phyloP scores from a whole-genome alignment of 2,329 filamentous ascomycete genomes.

The Amylocarpus encephaloides region DNA sequence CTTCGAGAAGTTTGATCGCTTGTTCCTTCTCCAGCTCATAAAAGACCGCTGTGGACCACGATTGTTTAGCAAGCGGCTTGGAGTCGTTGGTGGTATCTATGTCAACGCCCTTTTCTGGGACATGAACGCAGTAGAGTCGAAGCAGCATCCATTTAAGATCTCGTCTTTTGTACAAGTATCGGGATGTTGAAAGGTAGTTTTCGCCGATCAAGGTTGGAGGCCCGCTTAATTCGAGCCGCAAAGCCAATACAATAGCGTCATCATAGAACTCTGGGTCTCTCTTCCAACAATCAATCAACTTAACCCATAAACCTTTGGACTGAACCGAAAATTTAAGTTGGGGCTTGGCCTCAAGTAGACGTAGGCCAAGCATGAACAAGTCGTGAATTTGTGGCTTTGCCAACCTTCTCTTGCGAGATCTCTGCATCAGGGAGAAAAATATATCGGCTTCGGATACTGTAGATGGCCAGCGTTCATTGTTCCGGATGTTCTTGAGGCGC shows the following conservation, averaged over 20 bases:
- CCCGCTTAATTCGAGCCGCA: conserved; percentile 1
- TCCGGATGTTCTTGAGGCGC: conserved; percentile 4
- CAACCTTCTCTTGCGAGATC: conserved; percentile 5
- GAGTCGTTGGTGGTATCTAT: conserved; percentile 10
- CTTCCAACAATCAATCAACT: conserved; percentile 8
- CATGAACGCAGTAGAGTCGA: conserved; percentile 12
- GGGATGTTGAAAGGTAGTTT: conserved; percentile 3
- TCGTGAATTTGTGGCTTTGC: conserved; percentile 4
- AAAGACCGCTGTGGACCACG: conserved; percentile 13
- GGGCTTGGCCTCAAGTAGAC: conserved; percentile 9
- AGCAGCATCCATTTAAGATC: conserved; percentile 12
- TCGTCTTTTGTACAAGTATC: background rate
- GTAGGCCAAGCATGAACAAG: conserved; percentile 9
- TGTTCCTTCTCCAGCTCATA: conserved; percentile 7
- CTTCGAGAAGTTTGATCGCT: conserved; percentile 8
- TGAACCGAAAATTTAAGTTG: no score
- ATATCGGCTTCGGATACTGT: conserved; percentile 8
- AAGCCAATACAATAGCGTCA: conserved; percentile 6
- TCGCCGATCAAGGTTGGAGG: no score
- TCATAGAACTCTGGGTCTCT: conserved; percentile 7
- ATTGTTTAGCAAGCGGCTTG: conserved; percentile 5
- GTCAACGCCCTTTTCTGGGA: conserved; percentile 11
- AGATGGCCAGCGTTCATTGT: conserved; percentile 6
- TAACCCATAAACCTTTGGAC: conserved; percentile 6
- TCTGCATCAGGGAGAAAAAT: conserved; percentile 7